Conservation (phyloP, 805 yeast genomes). For the Priceomyces carsonii region DNA sequence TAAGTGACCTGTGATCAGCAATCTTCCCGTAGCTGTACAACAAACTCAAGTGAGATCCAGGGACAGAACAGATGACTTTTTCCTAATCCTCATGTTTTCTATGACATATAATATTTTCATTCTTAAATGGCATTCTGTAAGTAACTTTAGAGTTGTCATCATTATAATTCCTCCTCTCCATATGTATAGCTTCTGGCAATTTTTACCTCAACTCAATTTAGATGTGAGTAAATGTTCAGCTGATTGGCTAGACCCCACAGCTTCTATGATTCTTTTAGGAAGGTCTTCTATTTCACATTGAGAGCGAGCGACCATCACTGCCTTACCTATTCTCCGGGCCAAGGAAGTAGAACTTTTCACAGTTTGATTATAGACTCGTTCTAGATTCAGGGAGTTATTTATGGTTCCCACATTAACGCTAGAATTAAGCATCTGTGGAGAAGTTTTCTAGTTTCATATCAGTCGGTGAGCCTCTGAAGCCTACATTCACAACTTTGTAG, state of each 20-base stretch:
- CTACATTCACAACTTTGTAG: conserved; percentile 31
- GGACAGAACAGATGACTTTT: no score
- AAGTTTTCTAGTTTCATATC: conserved; percentile 42
- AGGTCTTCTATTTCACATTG: conserved; percentile 29
- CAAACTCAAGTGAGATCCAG: no score
- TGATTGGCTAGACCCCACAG: conserved; percentile 36
- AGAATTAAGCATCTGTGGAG: conserved; percentile 40
- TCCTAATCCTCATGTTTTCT: no score
- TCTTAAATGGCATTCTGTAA: conserved; percentile 44
- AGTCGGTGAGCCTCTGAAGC: conserved; percentile 46
- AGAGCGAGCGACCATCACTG: conserved; percentile 38
- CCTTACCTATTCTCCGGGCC: conserved; percentile 51
- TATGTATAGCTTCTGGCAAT: conserved; percentile 44
- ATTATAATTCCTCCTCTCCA: no score
- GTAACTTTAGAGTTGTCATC: conserved; percentile 16
- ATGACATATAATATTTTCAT: conserved; percentile 50
- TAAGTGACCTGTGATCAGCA: no score
- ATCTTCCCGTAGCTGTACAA: no score
- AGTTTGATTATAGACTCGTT: conserved; percentile 23
- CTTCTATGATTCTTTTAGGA: conserved; percentile 30
- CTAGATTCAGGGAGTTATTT: conserved; percentile 29
- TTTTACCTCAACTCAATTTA: conserved; percentile 42
- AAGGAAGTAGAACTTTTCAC: conserved; percentile 36
- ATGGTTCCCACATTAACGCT: conserved; percentile 44
- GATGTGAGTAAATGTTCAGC: conserved; percentile 36